These are phyloP conservation scores for Termitomyces sp. DNA, from an alignment of 768 basidiomycete genomes.

Conservation along the genomic window DNA sequence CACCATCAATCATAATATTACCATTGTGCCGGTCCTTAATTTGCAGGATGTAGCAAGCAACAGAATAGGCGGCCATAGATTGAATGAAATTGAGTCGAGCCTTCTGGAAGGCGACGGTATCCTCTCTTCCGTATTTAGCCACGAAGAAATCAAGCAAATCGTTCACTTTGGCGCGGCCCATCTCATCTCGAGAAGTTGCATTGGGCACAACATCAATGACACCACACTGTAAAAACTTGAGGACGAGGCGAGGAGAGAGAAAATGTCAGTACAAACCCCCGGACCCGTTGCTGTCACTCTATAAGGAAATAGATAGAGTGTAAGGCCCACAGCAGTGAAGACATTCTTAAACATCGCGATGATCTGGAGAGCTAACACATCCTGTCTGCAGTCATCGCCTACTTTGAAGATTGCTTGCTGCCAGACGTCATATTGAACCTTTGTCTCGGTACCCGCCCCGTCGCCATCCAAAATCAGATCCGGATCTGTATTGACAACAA, in stretches of 20 bases:
- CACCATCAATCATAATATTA: conserved; percentile 99
- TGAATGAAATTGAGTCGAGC: conserved; percentile 96
- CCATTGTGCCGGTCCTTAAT: conserved; percentile 99
- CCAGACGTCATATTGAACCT: conserved; percentile 83
- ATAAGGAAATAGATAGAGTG: conserved; percentile 91
- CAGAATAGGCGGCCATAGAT: conserved; percentile 98
- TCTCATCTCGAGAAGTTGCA: conserved; percentile 96
- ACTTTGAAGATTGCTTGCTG: conserved; percentile 99
- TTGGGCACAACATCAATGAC: conserved; percentile 99
- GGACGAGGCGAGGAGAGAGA: neutral
- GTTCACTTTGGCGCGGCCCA: conserved; percentile 98
- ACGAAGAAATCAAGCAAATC: conserved; percentile 94
- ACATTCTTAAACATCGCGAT: conserved; percentile 99
- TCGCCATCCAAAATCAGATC: conserved; percentile 69
- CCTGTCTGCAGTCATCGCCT: conserved; percentile 98
- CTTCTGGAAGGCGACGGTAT: conserved; percentile 85
- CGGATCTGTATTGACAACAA: conserved; percentile 65
- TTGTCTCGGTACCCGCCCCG: conserved; percentile 53
- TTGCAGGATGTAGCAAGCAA: conserved; percentile 96
- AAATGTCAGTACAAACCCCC: conserved; percentile 57
- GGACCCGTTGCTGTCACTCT: conserved; percentile 96
- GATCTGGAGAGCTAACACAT: conserved; percentile 93
- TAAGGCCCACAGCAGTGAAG: conserved; percentile 84
- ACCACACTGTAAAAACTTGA: conserved; percentile 63
- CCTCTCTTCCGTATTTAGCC: conserved; percentile 87